Evolutionary conservation across 805 yeast genomes (phyloP).

Genomic region (Metschnikowia borealis): DNA sequence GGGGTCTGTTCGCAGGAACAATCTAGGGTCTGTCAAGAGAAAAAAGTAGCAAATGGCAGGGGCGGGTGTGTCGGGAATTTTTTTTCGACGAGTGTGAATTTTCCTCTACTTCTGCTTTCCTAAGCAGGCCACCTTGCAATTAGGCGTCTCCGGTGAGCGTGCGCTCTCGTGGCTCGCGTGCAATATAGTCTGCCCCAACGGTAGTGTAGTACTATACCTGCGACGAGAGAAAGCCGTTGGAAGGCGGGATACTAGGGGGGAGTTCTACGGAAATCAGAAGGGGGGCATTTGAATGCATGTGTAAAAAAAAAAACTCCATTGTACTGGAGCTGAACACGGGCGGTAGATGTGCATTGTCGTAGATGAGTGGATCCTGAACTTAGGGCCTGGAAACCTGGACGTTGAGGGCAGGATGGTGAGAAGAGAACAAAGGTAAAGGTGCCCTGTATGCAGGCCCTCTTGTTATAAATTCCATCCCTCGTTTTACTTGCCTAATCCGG

Average conservation of each 20-base stretch:
- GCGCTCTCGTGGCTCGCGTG: conserved; percentile 13
- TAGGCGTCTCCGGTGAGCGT: conserved; percentile 15
- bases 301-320: not conserved
- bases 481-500: not conserved
- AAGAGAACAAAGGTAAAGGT: not conserved
- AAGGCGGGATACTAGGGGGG: not conserved
- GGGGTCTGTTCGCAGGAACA: not conserved
- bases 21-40: conserved; percentile 1
- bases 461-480: not conserved
- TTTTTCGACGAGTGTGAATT: conserved; percentile 14
- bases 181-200: not conserved
- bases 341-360: not conserved
- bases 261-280: not conserved
- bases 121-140: conserved; percentile 10
- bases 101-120: conserved; percentile 14
- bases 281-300: not conserved
- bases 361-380: not conserved
- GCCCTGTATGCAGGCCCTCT: not conserved
- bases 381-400: not conserved
- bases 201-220: not conserved
- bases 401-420: not conserved
- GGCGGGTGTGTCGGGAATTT: conserved; percentile 9
- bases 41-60: conserved; percentile 2
- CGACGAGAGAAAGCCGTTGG: not conserved
- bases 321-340: not conserved